Conservation (phyloP, 345 rosid species). For the Mallotus nudiflorus region DNA sequence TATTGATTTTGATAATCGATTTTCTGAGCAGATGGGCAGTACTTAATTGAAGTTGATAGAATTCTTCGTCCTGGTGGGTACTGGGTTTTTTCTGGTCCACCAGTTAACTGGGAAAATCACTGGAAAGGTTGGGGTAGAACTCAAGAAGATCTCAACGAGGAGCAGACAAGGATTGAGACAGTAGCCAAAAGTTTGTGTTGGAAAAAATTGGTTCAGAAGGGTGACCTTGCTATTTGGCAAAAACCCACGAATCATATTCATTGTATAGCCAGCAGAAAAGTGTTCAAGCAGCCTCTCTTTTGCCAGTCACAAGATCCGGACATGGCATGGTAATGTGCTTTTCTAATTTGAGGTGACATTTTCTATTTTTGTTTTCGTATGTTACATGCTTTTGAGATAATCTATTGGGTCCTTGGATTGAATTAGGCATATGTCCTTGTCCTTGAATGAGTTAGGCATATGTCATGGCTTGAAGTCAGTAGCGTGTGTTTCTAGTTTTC, state of each 20-base stretch:
- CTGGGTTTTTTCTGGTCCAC: conserved; percentile 94
- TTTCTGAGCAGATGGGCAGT: conserved; percentile 60
- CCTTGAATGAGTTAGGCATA: neutral
- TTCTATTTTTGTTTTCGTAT: neutral
- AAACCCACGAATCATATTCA: conserved; percentile 83
- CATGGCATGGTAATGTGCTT: conserved; percentile 62
- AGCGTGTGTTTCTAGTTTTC: too few species aligned
- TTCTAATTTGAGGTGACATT: neutral
- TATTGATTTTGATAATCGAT: neutral
- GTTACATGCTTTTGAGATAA: neutral
- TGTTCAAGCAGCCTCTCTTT: conserved; percentile 57
- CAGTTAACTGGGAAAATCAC: conserved; percentile 75
- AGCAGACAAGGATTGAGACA: conserved; percentile 56
- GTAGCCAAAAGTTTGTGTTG: conserved; percentile 78
- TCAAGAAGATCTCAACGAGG: conserved; percentile 52
- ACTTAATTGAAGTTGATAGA: conserved; percentile 82
- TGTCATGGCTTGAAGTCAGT: neutral
- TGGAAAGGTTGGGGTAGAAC: conserved; percentile 90
- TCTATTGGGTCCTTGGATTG: neutral
- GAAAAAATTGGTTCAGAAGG: conserved; percentile 67
- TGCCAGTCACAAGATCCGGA: conserved; percentile 72
- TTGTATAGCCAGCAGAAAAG: conserved; percentile 54
- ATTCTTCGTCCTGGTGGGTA: conserved; percentile 89
- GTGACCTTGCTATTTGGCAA: conserved; percentile 82
- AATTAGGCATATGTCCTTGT: neutral